phyloP scores from a whole-genome alignment of 495 filamentous ascomycete genomes.

The Physcia stellaris region DNA sequence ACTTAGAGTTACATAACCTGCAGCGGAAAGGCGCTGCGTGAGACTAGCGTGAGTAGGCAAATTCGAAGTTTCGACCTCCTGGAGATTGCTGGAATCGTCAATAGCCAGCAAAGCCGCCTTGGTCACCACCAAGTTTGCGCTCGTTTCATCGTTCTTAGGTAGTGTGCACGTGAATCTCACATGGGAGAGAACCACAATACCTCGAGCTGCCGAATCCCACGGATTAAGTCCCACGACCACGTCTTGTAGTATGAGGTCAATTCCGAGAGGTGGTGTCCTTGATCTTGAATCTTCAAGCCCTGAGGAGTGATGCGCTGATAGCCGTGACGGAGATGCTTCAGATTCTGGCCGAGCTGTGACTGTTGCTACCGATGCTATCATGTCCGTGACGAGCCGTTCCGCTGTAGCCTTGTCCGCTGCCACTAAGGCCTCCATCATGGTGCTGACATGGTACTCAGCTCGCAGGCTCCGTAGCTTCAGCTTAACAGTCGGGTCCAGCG shows the following conservation, averaged over 20 bases:
- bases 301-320: conserved; percentile 11
- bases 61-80: background rate
- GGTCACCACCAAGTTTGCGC: conserved; percentile 50
- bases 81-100: conserved; percentile 51
- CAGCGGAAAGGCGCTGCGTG: conserved; percentile 10
- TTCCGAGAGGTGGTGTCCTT: conserved; percentile 39
- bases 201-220: conserved; percentile 55
- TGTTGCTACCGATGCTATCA: conserved; percentile 68
- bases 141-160: conserved; percentile 44
- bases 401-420: conserved; percentile 52
- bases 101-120: conserved; percentile 74
- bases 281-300: conserved; percentile 3
- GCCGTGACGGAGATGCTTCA: conserved; percentile 9
- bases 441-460: conserved; percentile 73
- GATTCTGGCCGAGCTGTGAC: conserved; percentile 43
- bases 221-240: conserved; percentile 81
- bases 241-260: conserved; percentile 65
- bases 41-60: background rate
- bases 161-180: conserved; percentile 49
- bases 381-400: conserved; percentile 58
- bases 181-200: conserved; percentile 64
- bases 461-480: conserved; percentile 70
- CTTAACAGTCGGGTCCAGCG: conserved; percentile 82
- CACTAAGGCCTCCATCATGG: conserved; percentile 63
- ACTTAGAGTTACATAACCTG: conserved; percentile 73